Base-by-base conservation (phyloP, 2,329 filamentous ascomycete genomes). In the Aspergillus glaucus region DNA sequence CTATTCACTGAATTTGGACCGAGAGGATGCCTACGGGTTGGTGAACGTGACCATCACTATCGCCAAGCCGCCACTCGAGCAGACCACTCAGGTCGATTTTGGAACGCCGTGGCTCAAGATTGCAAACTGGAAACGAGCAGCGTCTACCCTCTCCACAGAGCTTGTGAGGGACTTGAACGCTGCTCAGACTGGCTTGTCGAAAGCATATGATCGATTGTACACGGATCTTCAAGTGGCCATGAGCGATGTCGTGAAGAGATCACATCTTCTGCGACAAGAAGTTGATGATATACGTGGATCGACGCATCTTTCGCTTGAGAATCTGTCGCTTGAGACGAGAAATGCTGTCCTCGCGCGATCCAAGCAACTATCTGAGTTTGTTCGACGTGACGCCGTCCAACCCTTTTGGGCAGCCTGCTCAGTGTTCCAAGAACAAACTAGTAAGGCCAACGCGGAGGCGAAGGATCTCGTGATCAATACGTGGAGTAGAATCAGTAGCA, bases 1-100 rank as follows among this genome's bases (percentile, higher is more conserved):
- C 6, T 80, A 80, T 53, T 71, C 75, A 12, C 63, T 81, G 34
- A 71, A 72, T 24, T 61, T 80, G 14, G 71, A 76, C 44, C 68
- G 71, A 40, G 71, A 74, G 49, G 73, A 79, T 56, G 70, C 75
- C 8, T 68, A 74, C 47, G 75, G 77, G 3, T 53, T 64, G 19
- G 65, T 80, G 52, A 74, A 78, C 50, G 67, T 80, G 34, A 75
- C 69, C 28, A 70, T 80, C 43, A 65, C 61, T 32, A 66, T 67
- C 46, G 63, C 69, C 14, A 71, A 62, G 51, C 61, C 63, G 4
- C 56, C 56, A 22, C 47, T 68, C 17, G 62, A 65, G 8, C 65
- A 70, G 52, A 65, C 67, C 42, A 66, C 58, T 8, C 55, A 66
- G n/a, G 52, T 73, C 43, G 69, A 73, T 52, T 72, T 73, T 54